Conservation (phyloP, 2,329 filamentous ascomycete species). For the Apiospora rasikravindrae region DNA sequence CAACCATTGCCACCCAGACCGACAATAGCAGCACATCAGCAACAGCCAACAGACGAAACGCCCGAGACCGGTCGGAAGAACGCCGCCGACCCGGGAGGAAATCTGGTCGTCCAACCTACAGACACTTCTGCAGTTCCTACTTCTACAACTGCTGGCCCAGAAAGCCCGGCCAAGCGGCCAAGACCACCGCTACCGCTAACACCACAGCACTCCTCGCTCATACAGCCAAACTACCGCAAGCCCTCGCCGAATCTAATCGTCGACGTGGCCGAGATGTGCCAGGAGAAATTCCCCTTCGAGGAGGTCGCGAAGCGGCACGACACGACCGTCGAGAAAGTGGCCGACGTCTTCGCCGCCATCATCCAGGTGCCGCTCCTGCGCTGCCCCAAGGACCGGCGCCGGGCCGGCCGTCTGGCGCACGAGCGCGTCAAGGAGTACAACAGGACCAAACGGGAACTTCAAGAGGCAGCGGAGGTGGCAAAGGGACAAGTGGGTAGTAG, state of each 20-base stretch:
- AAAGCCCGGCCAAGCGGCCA: background rate
- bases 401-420: conserved; percentile 47
- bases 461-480: conserved; percentile 20
- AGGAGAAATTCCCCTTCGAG: conserved; percentile 51
- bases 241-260: conserved; percentile 48
- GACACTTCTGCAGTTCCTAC: background rate
- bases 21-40: background rate
- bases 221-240: conserved; percentile 40
- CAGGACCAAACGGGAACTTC: conserved; percentile 45
- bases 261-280: conserved; percentile 55
- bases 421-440: conserved; percentile 49
- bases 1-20: background rate
- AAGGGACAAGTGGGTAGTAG: background rate
- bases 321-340: conserved; percentile 48
- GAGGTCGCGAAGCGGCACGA: conserved; percentile 52
- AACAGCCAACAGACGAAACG: background rate
- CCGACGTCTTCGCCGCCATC: conserved; percentile 53
- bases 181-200: background rate
- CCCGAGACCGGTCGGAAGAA: background rate
- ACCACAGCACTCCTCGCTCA: conserved; percentile 30
- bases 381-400: conserved; percentile 49
- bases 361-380: conserved; percentile 54
- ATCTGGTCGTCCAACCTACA: background rate
- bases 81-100: background rate
- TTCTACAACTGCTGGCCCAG: background rate